A percentile compares a stretch with the other conserved stretches of the same genome.
Conservation (phyloP, 202 grass and related monocot genomes). For the Zoysia matrella region DNA sequence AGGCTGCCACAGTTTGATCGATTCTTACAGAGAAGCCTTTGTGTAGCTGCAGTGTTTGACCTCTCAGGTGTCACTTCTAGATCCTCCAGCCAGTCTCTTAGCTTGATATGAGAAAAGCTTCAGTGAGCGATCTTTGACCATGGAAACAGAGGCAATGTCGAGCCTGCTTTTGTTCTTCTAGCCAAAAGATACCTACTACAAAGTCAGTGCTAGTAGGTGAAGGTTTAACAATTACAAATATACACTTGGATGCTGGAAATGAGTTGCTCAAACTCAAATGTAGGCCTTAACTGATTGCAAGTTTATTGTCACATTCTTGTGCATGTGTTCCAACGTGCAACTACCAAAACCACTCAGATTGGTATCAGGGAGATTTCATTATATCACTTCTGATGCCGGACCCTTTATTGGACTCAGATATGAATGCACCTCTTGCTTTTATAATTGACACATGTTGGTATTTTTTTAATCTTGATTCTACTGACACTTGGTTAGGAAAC, state of each 20-base stretch:
- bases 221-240: conserved; percentile 26
- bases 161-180: conserved; percentile 10
- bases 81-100: not conserved
- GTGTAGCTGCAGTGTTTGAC: conserved; percentile 5
- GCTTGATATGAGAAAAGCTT: conserved; percentile 7
- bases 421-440: conserved; percentile 27
- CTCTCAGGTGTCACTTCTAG: conserved; percentile 7
- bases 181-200: conserved; percentile 22
- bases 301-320: conserved; percentile 15
- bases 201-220: conserved; percentile 30
- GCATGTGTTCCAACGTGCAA: conserved; percentile 28
- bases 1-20: not conserved
- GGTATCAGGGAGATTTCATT: conserved; percentile 9
- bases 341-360: conserved; percentile 50
- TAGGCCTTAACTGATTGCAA: conserved; percentile 23
- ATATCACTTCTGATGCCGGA: conserved; percentile 41
- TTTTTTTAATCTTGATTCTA: no score
- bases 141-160: not conserved
- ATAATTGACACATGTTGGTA: not conserved
- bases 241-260: conserved; percentile 33
- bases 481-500: no score
- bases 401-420: conserved; percentile 14
- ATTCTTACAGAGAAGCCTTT: not conserved
- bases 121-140: not conserved
- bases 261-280: not conserved